Base-by-base conservation (phyloP, 768 basidiomycete species). In the Lactarius akahatsu region DNA sequence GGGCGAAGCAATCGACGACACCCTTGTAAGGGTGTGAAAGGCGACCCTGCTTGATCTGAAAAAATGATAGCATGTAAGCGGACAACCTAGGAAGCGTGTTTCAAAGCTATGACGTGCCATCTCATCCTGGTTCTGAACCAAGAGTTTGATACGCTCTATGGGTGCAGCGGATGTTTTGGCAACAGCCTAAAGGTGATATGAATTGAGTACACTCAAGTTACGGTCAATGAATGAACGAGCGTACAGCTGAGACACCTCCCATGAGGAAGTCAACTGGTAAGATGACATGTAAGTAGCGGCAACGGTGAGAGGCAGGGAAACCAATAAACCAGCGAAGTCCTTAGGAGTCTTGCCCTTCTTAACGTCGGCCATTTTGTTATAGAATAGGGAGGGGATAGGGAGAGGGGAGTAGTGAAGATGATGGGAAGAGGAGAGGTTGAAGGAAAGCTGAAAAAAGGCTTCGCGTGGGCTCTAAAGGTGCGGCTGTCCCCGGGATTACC, bases 61-160 rank as follows among this genome's bases (percentile, higher is more conserved):
- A 36, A 15, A 10, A 57, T 34, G 57, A 45, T 67, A 23, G 8
- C n/a, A 40, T 4, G 11, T 54, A 20, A 62, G 57, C 0, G 36
- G 5, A 28, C 11, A 55, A 52, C 28, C 6, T 26, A 54, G 26
- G 28, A 54, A 20, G 64, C 40, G 34, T 43, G 60, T 7, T 55
- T 71, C 68, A 67, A 73, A 34, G 61, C 47, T 30, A 15, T 64
- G n/a, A 77, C 80, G 3, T n/a, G 88, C 91, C 97, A 98, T 99
- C 85, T 98, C 97, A 86, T 96, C 96, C 88, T 98, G 96, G 83
- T 97, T 98, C 82, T 98, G 94, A 67, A 96, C 90, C 77, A 96
- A 81, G 75, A 98, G 89, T 85, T 99, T 99, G 81, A 99, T 96
- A 77, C 97, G 95, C 87, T 98, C 97, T 75, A 99, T 99, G 80